Conservation (phyloP, 305 asterid genomes). For the Rubia tinctorum region DNA sequence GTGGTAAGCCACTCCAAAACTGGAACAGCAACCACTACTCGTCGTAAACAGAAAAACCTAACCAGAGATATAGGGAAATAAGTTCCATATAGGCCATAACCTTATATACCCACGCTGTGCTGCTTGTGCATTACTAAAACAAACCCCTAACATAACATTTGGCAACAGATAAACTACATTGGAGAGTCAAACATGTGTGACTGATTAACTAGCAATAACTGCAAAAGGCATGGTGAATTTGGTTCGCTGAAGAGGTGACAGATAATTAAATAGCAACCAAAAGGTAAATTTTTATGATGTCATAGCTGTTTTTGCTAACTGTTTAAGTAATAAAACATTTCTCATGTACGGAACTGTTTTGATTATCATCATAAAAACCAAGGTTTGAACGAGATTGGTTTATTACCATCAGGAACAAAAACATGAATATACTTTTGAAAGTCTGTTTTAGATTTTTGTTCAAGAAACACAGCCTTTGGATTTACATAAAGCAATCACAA, state of each 20-base stretch:
- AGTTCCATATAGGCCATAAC: not conserved
- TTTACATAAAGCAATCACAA: not conserved
- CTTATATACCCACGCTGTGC: not conserved
- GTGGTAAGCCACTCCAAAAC: not conserved
- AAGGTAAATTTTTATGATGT: too few relatives aligned
- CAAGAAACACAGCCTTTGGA: not conserved
- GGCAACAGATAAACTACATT: not conserved
- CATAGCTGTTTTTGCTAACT: too few relatives aligned
- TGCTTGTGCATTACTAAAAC: not conserved
- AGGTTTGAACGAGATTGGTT: not conserved
- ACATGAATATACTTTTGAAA: not conserved
- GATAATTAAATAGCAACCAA: not conserved
- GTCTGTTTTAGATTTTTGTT: not conserved
- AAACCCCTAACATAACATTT: not conserved
- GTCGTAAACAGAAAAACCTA: not conserved
- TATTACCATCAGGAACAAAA: not conserved
- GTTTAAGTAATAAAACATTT: too few relatives aligned
- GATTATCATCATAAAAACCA: not conserved
- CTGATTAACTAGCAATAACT: not conserved
- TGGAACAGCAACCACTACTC: not conserved
- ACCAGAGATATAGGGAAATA: not conserved
- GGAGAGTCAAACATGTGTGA: not conserved
- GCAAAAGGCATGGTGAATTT: not conserved
- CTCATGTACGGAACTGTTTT: not conserved
- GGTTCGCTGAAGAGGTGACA: not conserved